Evolutionary conservation across 2,329 filamentous ascomycete species (phyloP).

Genomic region (Nemania abortiva): DNA sequence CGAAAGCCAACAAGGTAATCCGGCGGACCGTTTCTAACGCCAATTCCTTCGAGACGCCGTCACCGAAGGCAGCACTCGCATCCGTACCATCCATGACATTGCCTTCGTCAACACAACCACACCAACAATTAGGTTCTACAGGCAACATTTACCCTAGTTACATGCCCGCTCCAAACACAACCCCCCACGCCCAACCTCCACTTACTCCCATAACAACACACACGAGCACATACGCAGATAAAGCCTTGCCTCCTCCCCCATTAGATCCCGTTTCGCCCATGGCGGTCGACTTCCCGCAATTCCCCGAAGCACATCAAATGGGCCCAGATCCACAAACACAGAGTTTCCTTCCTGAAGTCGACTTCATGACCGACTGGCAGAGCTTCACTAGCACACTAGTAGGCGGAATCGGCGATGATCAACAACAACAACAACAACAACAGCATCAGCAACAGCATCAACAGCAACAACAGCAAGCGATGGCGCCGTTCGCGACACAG

Average conservation of each 20-base stretch:
- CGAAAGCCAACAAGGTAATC: constrained; percentile 34
- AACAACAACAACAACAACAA: constrained; percentile 12
- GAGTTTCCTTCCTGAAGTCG: constrained; percentile 43
- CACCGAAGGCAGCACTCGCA: constrained; percentile 17
- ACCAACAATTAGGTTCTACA: constrained; percentile 26
- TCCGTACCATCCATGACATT: constrained; percentile 36
- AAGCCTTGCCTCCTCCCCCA: constrained; percentile 48
- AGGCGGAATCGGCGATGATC: constrained; percentile 24
- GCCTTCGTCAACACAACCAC: constrained; percentile 31
- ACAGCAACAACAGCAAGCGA: constrained; percentile 25
- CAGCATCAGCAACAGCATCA: constrained; percentile 14
- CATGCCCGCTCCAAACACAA: constrained; percentile 26
- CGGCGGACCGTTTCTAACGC: constrained; percentile 33
- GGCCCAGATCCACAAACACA: constrained; percentile 19
- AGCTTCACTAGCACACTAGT: constrained; percentile 49
- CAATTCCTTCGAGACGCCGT: constrained; percentile 34
- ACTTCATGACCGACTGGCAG: constrained; percentile 47
- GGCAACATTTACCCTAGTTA: constrained; percentile 29
- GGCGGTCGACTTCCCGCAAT: constrained; percentile 45
- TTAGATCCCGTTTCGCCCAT: constrained; percentile 47
- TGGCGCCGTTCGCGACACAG: constrained; percentile 31
- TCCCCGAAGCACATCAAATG: constrained; percentile 31
- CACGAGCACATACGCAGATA: constrained; percentile 42
- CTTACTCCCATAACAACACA: constrained; percentile 32
- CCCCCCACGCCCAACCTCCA: constrained; percentile 27